Conservation (phyloP, 1,284 basidiomycete species). For the Heterobasidion annosum region DNA sequence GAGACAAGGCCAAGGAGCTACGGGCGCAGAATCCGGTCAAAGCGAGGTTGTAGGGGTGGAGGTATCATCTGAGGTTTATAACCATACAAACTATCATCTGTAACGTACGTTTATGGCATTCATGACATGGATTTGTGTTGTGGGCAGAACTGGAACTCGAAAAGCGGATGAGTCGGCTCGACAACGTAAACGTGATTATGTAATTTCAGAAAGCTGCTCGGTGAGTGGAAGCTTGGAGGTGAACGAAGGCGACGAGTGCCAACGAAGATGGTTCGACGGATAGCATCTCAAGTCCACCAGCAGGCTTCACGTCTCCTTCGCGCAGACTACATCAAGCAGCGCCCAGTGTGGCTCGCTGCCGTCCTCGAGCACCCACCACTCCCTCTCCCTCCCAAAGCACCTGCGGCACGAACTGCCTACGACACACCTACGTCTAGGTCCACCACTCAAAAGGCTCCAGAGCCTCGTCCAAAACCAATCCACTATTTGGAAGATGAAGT, state of each 20-base stretch:
- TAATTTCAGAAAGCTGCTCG: neutral
- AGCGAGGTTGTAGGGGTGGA: conserved; percentile 3
- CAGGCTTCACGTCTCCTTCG: conserved; percentile 80
- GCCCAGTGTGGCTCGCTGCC: conserved; percentile 83
- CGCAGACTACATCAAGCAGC: conserved; percentile 54
- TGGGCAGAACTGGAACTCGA: neutral
- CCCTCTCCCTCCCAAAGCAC: conserved; percentile 70
- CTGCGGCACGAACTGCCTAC: conserved; percentile 45
- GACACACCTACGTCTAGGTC: conserved; percentile 25
- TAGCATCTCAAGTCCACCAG: conserved; percentile 85
- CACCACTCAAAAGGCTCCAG: conserved; percentile 25
- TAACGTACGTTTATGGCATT: neutral
- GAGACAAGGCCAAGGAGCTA: conserved; percentile 31
- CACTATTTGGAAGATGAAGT: conserved; percentile 83
- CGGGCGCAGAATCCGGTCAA: neutral
- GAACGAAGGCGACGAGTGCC: too few species aligned
- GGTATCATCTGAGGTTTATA: neutral
- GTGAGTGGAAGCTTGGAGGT: neutral
- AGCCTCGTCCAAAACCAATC: conserved; percentile 54
- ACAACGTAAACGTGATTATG: neutral
- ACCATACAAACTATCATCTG: neutral
- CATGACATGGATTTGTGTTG: neutral
- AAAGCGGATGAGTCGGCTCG: neutral
- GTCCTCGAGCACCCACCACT: conserved; percentile 85
- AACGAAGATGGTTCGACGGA: conserved; percentile 69